A percentile compares a stretch with the other conserved stretches of the same genome.
Evolutionary conservation across 495 filamentous ascomycete species (phyloP).

Genomic region (Talaromyces wortmannii): DNA sequence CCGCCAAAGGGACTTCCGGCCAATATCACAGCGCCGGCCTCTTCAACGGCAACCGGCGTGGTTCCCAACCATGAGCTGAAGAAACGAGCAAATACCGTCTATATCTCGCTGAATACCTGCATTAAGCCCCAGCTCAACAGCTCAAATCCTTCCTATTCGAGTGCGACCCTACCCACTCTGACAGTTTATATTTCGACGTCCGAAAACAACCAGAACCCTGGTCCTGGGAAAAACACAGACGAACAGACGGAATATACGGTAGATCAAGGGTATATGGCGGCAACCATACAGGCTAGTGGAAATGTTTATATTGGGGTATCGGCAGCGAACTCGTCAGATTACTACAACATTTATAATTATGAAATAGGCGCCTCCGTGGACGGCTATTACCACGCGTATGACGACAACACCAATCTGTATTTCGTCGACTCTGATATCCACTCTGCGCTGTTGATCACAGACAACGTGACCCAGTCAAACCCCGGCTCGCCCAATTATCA

Average conservation of each 20-base stretch:
- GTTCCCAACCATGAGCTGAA: slow-evolving; percentile 1
- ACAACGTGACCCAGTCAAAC: slow-evolving; percentile 51
- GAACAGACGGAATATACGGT: slow-evolving; percentile 35
- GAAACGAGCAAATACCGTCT: slow-evolving; percentile 48
- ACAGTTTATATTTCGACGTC: slow-evolving; percentile 70
- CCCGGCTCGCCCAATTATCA: slow-evolving; percentile 31
- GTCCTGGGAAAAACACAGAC: slow-evolving; percentile 42
- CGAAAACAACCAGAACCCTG: slow-evolving; percentile 57
- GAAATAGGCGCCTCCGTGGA: slow-evolving; percentile 80
- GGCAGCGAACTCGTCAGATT: slow-evolving; percentile 55
- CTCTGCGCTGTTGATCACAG: slow-evolving; percentile 71
- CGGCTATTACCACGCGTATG: slow-evolving; percentile 57
- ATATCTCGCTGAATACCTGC: slow-evolving; percentile 78
- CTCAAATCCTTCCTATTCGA: slow-evolving; percentile 12
- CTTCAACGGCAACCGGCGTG: not conserved
- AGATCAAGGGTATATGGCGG: slow-evolving; percentile 48
- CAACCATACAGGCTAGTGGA: slow-evolving; percentile 32
- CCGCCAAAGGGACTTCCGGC: slow-evolving; percentile 30
- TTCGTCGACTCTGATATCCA: slow-evolving; percentile 75
- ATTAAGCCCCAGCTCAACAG: slow-evolving; percentile 53
- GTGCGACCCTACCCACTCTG: slow-evolving; percentile 55
- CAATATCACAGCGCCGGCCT: slow-evolving; percentile 13
- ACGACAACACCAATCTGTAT: slow-evolving; percentile 44
- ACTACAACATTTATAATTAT: slow-evolving; percentile 61
- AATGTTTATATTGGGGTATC: slow-evolving; percentile 70